Evolutionary conservation across 2,329 filamentous ascomycete species (phyloP).

Genomic region (Davidsoniella australis): DNA sequence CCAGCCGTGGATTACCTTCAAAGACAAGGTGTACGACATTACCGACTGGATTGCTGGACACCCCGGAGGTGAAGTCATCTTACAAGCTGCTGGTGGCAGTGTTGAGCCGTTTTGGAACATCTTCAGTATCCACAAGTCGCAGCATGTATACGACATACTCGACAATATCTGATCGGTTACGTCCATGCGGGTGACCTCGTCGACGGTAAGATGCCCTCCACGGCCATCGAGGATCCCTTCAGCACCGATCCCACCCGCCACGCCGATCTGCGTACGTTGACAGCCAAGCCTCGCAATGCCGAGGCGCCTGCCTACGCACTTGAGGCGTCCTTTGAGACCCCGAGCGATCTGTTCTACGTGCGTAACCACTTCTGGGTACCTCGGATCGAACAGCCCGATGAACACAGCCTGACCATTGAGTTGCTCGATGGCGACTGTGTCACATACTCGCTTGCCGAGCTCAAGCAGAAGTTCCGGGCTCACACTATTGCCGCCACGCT

Average conservation of each 20-base stretch:
- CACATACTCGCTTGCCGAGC: conserved; percentile 35
- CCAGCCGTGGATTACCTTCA: conserved; percentile 46
- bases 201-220: conserved; percentile 35
- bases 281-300: conserved; percentile 41
- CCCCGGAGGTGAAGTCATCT: conserved; percentile 50
- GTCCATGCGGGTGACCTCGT: conserved; percentile 41
- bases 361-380: conserved; percentile 50
- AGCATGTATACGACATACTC: conserved; percentile 47
- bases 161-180: conserved; percentile 45
- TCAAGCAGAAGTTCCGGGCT: conserved; percentile 32
- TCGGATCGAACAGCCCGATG: conserved; percentile 22
- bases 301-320: conserved; percentile 37
- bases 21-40: conserved; percentile 51
- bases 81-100: conserved; percentile 45
- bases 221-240: conserved; percentile 44
- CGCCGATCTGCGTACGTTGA: conserved; percentile 31
- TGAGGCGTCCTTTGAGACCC: conserved; percentile 33
- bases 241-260: conserved; percentile 35
- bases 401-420: conserved; percentile 35
- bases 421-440: conserved; percentile 35
- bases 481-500: conserved; percentile 37
- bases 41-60: conserved; percentile 50
- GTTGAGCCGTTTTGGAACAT: conserved; percentile 56
- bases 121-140: conserved; percentile 49
- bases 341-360: conserved; percentile 39